Evolutionary conservation across 306 rosid species (phyloP), one percentile per base, ranked within the genome.

Genomic region (Biancaea sappan): DNA sequence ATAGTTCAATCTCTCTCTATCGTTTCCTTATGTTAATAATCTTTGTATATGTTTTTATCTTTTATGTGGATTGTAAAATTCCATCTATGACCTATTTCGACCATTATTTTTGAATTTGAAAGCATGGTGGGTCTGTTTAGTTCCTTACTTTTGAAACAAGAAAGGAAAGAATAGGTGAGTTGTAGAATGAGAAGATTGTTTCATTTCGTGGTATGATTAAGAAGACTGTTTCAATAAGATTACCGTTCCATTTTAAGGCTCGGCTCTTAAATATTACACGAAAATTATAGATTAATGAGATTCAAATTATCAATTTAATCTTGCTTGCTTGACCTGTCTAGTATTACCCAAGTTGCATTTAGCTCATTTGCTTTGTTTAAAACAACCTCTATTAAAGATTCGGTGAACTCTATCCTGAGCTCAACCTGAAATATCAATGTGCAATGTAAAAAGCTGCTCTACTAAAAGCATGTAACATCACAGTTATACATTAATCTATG

Each of bases 261-360:
- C 12, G 13, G 8, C 51, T 24, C 35, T 37, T 2, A 58, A 15
- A 58, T 28, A 31, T 4, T 19, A 19, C 7, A 51, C 10, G 31
- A 31, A 50, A 47, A 47, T n/a, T 15, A 47, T 9, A 31, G 8
- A 54, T 47, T 14, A 10, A 34, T 22, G 3, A 9, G 67, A 79
- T 56, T 62, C 46, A 68, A 26, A 63, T 32, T 68, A 68, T 73
- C 28, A 4, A 10, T 46, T 69, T 57, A 61, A 25, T 65, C 40
- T 78, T 25, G 66, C n/a, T n/a, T n/a, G n/a, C 47, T 86, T 81
- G 15, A 93, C 98, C 92, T 93, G 73, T 90, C 96, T 46, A 93
- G 90, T 67, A 93, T 83, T 48, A 90, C 73, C 96, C 95, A 90
- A 28, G 93, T 90, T 61, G 96, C 89, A 24, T 84, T 69, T 29